Base-by-base conservation (phyloP, 192 early-diverging fungal genomes). In the Linnemannia hyalina region DNA sequence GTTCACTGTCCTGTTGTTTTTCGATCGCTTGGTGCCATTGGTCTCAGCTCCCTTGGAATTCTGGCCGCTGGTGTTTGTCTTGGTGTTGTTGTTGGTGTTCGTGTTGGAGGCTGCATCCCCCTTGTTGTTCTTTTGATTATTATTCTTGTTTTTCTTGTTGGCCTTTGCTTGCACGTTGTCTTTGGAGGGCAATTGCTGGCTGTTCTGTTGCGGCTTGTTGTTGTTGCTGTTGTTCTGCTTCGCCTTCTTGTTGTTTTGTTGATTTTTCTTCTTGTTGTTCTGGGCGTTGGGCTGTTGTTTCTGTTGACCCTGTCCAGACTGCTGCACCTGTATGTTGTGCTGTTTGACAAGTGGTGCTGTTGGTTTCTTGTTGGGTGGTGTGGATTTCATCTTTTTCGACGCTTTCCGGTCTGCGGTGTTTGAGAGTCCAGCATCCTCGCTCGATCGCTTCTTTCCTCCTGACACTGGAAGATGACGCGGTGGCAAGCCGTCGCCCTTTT, bases 371-470 rank as follows among this genome's bases (percentile, higher is more conserved):
- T 4, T 44, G 29, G 13, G 20, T 55, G 29, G 32, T 29, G 36
- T 42, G 11, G 70, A 36, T 44, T 83, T 52, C 32, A 44, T 22
- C 72, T 70, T 74, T 49, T 75, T 70, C 35, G 57, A 16, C 32
- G 77, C 23, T 32, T 46, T 46, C 35, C 29, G 6, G n/a, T 32
- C 41, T 44, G n/a, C 10, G 8, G 57, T 46, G 6, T 40, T 41
- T 32, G 75, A 22, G 60, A 32, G 16, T 29, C 40, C 54, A 5
- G 68, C 49, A 6, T 73, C 73, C 6, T 85, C 75, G 26, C 57
- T 73, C 10, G 69, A 68, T 7, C 82, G 49, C 52, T 83, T 83
- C 42, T 76, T 80, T 41, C 74, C 52, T 32, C 77, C 82, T 83
- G 57, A 23, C n/a, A 60, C 68, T 35, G 77, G 77, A 42, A 83